Conservation (phyloP, 768 basidiomycete species). For the Chlorophyllum brunneum region DNA sequence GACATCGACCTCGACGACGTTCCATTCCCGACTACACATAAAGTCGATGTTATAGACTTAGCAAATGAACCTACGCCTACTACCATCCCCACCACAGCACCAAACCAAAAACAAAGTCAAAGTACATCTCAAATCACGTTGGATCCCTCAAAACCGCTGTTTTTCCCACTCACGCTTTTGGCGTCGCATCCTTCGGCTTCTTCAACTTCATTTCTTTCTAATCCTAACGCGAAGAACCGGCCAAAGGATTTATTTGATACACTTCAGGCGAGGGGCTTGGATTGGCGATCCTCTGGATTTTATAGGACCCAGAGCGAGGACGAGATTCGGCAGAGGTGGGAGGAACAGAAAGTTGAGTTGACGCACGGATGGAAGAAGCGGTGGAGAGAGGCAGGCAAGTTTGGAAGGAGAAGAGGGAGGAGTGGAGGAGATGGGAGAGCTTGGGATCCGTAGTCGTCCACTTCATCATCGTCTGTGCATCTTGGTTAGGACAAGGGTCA, state of each 20-base stretch:
- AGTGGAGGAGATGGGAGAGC: slow-evolving; percentile 30
- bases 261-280: slow-evolving; percentile 44
- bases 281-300: slow-evolving; percentile 44
- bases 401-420: slow-evolving; percentile 48
- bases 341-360: slow-evolving; percentile 59
- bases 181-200: neutral
- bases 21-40: slow-evolving; percentile 22
- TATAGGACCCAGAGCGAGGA: slow-evolving; percentile 48
- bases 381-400: slow-evolving; percentile 72
- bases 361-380: slow-evolving; percentile 77
- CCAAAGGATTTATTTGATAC: slow-evolving; percentile 47
- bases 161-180: slow-evolving; percentile 48
- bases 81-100: slow-evolving; percentile 13
- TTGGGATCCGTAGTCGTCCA: slow-evolving; percentile 13
- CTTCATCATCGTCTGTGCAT: no score
- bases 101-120: slow-evolving; percentile 17
- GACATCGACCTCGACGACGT: slow-evolving; percentile 66
- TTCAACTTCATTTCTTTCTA: neutral
- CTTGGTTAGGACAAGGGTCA: no score
- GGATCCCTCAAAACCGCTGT: slow-evolving; percentile 52
- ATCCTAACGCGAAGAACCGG: slow-evolving; percentile 25
- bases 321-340: slow-evolving; percentile 69
- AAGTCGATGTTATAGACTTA: slow-evolving; percentile 8
- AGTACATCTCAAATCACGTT: slow-evolving; percentile 27
- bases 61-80: slow-evolving; percentile 9